Conservation (phyloP, 768 basidiomycete genomes). For the Steccherinum ochraceum region DNA sequence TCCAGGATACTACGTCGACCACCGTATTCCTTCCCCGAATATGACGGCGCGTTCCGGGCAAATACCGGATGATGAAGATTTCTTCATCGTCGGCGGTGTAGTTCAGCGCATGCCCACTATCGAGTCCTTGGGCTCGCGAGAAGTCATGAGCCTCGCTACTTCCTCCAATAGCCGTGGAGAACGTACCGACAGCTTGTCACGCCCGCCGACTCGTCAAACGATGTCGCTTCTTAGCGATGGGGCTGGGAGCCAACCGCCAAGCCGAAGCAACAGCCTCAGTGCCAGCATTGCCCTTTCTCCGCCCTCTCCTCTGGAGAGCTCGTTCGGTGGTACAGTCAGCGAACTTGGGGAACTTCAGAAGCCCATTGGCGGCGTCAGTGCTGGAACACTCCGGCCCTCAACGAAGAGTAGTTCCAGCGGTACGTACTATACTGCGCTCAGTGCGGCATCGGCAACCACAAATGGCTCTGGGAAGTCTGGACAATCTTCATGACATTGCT, state of each 20-base stretch:
- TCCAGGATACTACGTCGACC: conserved; percentile 10
- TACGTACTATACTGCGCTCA: not conserved
- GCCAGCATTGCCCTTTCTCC: conserved; percentile 18
- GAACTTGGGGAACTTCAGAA: not conserved
- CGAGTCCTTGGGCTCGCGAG: conserved; percentile 67
- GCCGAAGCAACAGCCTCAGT: conserved; percentile 21
- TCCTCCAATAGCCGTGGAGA: conserved; percentile 7
- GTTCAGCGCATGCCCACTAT: conserved; percentile 79
- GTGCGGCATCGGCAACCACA: not conserved
- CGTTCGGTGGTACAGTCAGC: not conserved
- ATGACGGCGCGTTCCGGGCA: conserved; percentile 16
- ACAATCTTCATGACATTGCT: too few relatives aligned
- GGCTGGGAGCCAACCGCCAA: conserved; percentile 12
- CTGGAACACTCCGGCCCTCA: not conserved
- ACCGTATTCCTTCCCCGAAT: conserved; percentile 11
- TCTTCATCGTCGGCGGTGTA: conserved; percentile 56
- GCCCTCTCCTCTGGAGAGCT: conserved; percentile 1
- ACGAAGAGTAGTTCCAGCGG: not conserved
- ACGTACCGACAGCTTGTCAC: conserved; percentile 12
- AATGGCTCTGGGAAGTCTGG: not conserved
- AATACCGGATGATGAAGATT: conserved; percentile 37
- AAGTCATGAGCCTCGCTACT: conserved; percentile 30
- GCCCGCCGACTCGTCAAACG: conserved; percentile 23
- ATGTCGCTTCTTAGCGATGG: conserved; percentile 19
- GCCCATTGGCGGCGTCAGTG: not conserved